Evolutionary conservation across 2,329 filamentous ascomycete genomes (phyloP).

Genomic region (Aspergillus pseudonomiae): DNA sequence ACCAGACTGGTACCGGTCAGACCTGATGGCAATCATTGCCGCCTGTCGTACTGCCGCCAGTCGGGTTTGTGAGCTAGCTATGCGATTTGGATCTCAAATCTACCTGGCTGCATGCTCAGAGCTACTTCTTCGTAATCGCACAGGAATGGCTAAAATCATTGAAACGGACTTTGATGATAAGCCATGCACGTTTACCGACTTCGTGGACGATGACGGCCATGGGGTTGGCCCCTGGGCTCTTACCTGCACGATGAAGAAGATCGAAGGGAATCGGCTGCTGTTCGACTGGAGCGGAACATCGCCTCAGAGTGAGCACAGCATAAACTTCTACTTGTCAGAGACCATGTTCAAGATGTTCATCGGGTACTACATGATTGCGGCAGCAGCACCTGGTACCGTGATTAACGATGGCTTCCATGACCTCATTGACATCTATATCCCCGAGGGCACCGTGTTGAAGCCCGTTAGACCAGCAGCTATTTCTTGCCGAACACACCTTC

Average conservation of each 20-base stretch:
- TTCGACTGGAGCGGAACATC: conserved; percentile 56
- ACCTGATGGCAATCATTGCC: conserved; percentile 52
- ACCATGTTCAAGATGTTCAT: conserved; percentile 59
- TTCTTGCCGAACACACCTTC: conserved; percentile 52
- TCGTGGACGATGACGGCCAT: conserved; percentile 54
- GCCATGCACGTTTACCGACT: conserved; percentile 51
- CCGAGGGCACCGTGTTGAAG: conserved; percentile 49
- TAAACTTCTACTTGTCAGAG: conserved; percentile 54
- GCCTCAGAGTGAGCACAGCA: conserved; percentile 49
- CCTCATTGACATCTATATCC: conserved; percentile 52
- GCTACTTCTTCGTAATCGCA: conserved; percentile 49
- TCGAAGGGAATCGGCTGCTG: conserved; percentile 43
- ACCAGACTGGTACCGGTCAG: conserved; percentile 54
- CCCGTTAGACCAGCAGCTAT: conserved; percentile 53
- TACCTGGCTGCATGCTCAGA: conserved; percentile 52
- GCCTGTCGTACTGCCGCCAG: conserved; percentile 50
- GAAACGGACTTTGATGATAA: conserved; percentile 49
- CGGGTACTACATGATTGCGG: conserved; percentile 51
- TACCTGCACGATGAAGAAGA: conserved; percentile 52
- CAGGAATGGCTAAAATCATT: conserved; percentile 51
- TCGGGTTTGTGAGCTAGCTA: conserved; percentile 50
- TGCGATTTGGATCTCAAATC: conserved; percentile 48
- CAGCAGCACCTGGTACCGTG: conserved; percentile 52
- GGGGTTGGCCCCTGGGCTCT: conserved; percentile 51
- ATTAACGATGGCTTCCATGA: conserved; percentile 58